Conservation (phyloP, 108 stramenopile species). For the Aurantiochytrium sp. region DNA sequence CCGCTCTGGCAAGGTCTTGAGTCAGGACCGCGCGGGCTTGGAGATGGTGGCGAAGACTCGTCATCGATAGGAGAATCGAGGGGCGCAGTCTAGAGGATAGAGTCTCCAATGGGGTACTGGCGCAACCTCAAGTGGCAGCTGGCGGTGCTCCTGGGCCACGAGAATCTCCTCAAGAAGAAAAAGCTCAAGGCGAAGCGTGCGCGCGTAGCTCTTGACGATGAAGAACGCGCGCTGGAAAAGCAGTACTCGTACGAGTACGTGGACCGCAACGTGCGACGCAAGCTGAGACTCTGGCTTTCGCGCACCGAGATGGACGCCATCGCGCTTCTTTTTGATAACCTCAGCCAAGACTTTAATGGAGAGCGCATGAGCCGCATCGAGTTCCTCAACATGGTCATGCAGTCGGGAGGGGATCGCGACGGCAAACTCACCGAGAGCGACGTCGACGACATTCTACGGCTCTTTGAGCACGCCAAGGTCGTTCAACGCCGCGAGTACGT, state of each 20-base stretch:
- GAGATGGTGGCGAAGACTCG: too few species aligned
- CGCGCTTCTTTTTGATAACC: neutral
- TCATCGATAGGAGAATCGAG: too few species aligned
- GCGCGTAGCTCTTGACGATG: neutral
- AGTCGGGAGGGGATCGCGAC: neutral
- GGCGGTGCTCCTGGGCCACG: neutral
- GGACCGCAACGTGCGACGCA: neutral
- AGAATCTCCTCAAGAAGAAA: neutral
- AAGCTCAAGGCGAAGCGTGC: neutral
- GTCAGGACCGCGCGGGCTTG: too few species aligned
- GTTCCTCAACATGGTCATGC: neutral
- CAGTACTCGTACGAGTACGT: neutral
- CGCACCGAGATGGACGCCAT: conserved; percentile 1
- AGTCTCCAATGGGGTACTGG: neutral
- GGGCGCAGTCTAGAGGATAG: neutral
- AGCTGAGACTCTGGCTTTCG: neutral
- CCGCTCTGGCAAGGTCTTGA: too few species aligned
- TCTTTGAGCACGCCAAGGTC: conserved; percentile 21
- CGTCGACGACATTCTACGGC: neutral
- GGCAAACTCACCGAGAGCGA: neutral
- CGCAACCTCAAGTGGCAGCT: conserved; percentile 29
- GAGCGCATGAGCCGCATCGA: neutral
- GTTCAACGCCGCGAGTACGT: neutral
- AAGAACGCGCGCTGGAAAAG: conserved; percentile 1
- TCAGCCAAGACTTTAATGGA: neutral